Evolutionary conservation across 1,139 yeast species (phyloP).

Genomic region (Candida gigantensis): DNA sequence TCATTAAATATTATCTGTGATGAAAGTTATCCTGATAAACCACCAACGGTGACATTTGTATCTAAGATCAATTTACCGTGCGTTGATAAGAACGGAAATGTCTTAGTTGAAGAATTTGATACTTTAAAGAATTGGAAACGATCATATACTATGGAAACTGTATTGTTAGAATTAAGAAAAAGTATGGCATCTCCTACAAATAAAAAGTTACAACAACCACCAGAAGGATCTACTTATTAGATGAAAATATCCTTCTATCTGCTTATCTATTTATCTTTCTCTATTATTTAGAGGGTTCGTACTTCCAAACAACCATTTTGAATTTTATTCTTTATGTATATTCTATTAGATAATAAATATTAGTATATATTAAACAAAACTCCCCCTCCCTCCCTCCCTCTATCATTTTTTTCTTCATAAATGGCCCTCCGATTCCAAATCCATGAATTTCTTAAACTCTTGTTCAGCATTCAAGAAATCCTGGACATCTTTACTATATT

Average conservation of each 20-base stretch:
- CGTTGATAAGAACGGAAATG: conserved; percentile 72
- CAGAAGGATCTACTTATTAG: conserved; percentile 77
- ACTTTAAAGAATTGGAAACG: conserved; percentile 85
- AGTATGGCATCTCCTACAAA: conserved; percentile 81
- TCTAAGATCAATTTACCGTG: conserved; percentile 90
- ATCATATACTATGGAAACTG: conserved; percentile 86
- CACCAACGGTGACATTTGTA: conserved; percentile 78
- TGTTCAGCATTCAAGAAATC: conserved; percentile 43
- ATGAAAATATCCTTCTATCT: not conserved
- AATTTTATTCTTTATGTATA: too few species aligned
- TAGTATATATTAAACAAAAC: too few species aligned
- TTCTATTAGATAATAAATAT: too few species aligned
- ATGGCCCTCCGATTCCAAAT: conserved; percentile 21
- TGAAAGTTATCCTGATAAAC: conserved; percentile 80
- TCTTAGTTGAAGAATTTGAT: conserved; percentile 61
- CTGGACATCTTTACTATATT: conserved; percentile 29
- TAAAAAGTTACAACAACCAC: conserved; percentile 85
- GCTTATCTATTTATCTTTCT: not conserved
- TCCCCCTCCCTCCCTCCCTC: too few species aligned
- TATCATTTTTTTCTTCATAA: not conserved
- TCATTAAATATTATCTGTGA: conserved; percentile 82
- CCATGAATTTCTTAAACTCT: conserved; percentile 37
- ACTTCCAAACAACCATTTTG: too few species aligned
- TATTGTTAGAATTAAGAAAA: conserved; percentile 81
- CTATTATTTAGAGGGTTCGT: too few species aligned